phyloP scores from a whole-genome alignment of 1,284 basidiomycete species.

The Rhodotorula sp. region DNA sequence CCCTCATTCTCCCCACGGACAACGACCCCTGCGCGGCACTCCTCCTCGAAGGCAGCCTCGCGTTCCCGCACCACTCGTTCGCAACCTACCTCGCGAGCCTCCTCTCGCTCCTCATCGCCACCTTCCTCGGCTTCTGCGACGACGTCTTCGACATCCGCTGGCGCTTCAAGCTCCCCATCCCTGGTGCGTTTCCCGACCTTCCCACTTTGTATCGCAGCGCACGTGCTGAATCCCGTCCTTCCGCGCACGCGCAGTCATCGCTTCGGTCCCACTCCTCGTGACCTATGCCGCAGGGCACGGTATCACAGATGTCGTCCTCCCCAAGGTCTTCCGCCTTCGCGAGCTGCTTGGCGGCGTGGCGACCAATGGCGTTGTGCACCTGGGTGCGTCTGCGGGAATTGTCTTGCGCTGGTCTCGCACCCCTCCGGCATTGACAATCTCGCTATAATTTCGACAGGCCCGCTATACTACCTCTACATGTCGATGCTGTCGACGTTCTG shows the following conservation, averaged over 20 bases:
- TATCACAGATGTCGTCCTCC: conserved; percentile 91
- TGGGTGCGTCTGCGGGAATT: conserved; percentile 60
- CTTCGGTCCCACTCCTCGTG: conserved; percentile 88
- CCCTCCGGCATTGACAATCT: too few relatives aligned
- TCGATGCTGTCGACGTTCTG: conserved; percentile 92
- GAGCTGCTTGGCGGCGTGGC: conserved; percentile 57
- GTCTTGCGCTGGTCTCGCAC: conserved; percentile 9
- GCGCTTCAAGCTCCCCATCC: conserved; percentile 97
- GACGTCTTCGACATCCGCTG: conserved; percentile 99
- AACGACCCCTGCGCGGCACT: conserved; percentile 24
- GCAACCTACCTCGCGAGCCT: conserved; percentile 90
- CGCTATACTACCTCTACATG: conserved; percentile 96
- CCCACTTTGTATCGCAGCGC: neutral
- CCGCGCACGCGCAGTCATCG: conserved; percentile 62
- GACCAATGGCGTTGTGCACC: conserved; percentile 65
- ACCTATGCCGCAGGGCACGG: conserved; percentile 95
- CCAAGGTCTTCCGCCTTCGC: conserved; percentile 58
- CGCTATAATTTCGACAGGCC: conserved; percentile 59
- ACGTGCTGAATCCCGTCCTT: neutral
- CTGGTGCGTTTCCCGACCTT: conserved; percentile 51
- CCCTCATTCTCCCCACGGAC: conserved; percentile 46
- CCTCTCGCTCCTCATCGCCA: conserved; percentile 85
- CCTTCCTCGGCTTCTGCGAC: conserved; percentile 91
- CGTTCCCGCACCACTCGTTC: conserved; percentile 56
- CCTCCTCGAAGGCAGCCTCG: conserved; percentile 19